These are phyloP conservation scores for Myxozyma neotropica DNA, from an alignment of 805 yeast genomes.

Conservation along the genomic window DNA sequence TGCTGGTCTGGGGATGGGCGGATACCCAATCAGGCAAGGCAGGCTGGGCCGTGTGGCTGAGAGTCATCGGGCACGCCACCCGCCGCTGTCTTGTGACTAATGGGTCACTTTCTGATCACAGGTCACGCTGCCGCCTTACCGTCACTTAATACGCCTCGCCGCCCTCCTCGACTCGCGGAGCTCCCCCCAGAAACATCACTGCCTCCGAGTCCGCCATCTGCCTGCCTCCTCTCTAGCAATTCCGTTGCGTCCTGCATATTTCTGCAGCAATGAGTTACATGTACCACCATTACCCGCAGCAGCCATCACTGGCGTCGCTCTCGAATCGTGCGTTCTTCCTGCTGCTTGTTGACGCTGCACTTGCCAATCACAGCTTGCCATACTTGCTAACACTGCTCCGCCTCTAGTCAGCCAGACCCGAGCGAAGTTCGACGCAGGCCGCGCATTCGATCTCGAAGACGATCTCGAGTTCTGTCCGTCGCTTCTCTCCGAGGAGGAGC, in stretches of 20 bases:
- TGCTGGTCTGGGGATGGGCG: background rate
- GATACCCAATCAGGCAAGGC: background rate
- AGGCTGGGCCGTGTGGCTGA: slow-evolving; percentile 5
- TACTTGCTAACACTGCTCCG: background rate
- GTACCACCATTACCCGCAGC: slow-evolving; percentile 20
- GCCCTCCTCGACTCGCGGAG: slow-evolving; percentile 4
- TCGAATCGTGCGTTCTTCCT: slow-evolving; percentile 12
- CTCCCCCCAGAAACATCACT: background rate
- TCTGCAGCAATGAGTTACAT: slow-evolving; percentile 21
- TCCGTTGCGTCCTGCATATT: background rate
- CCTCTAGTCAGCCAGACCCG: slow-evolving; percentile 27
- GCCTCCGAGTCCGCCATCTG: background rate
- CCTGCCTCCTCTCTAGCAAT: background rate
- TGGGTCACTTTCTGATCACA: background rate
- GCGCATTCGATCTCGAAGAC: slow-evolving; percentile 71
- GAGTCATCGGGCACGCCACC: slow-evolving; percentile 4
- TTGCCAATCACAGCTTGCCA: background rate
- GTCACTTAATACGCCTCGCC: slow-evolving; percentile 9
- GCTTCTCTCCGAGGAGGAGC: slow-evolving; percentile 35
- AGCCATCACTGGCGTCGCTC: slow-evolving; percentile 3
- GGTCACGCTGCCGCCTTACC: background rate
- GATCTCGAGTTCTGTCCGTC: slow-evolving; percentile 71
- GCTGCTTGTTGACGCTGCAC: background rate
- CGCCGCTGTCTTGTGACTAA: background rate
- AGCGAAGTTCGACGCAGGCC: slow-evolving; percentile 57